phyloP scores from a whole-genome alignment of 1,139 yeast species.

The Kodamaea derodonti region DNA sequence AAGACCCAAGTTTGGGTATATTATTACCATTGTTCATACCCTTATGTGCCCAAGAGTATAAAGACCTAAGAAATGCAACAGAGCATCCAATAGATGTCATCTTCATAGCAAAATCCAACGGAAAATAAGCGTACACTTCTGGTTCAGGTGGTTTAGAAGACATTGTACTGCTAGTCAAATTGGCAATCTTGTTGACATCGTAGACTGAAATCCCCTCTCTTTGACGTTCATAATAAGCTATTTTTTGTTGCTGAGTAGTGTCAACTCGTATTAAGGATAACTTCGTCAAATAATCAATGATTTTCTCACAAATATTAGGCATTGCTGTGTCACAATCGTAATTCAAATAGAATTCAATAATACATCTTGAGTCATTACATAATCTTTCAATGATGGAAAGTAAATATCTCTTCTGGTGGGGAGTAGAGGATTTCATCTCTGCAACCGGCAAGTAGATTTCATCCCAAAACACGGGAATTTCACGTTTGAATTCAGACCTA shows the following conservation, averaged over 20 bases:
- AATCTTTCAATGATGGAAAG: constrained; percentile 73
- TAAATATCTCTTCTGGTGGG: constrained; percentile 88
- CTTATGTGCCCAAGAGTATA: constrained; percentile 85
- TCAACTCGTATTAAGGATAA: constrained; percentile 71
- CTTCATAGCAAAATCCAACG: constrained; percentile 79
- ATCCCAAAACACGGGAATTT: constrained; percentile 88
- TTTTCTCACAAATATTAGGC: constrained; percentile 82
- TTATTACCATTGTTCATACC: constrained; percentile 39
- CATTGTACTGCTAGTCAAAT: constrained; percentile 67
- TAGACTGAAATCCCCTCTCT: constrained; percentile 67
- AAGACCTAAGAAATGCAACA: constrained; percentile 77
- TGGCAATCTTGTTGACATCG: constrained; percentile 68
- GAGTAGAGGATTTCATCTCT: constrained; percentile 85
- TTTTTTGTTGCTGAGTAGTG: constrained; percentile 64
- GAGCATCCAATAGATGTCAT: constrained; percentile 77
- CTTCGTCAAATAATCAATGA: constrained; percentile 74
- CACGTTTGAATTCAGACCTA: constrained; percentile 84
- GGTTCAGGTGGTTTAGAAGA: constrained; percentile 60
- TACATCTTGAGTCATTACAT: constrained; percentile 83
- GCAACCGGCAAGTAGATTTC: constrained; percentile 94
- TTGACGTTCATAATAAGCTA: constrained; percentile 60
- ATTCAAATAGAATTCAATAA: constrained; percentile 88
- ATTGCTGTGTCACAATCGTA: constrained; percentile 88
- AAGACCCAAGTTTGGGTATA: constrained; percentile 4
- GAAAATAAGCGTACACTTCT: constrained; percentile 53